Evolutionary conservation across 176 grass and related monocot species (phyloP), one percentile per base, ranked within the genome.

Genomic region (Juncus inflexus): DNA sequence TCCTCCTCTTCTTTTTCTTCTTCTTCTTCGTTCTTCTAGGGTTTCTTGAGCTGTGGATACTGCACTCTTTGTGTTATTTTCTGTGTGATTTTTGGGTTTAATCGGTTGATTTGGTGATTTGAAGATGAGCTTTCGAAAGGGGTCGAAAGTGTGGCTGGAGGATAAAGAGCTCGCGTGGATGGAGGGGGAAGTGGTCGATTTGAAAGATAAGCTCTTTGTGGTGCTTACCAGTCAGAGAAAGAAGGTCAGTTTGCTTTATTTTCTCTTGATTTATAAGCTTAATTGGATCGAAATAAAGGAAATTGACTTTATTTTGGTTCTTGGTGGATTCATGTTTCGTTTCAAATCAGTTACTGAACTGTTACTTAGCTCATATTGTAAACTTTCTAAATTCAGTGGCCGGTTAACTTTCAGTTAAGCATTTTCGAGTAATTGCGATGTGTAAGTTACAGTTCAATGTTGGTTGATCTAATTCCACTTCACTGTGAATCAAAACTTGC

Each of bases 141-240:
- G 94, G 43, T 89, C 78, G 58, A 97, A 89, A 77, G 94, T 92
- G 1, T 97, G 94, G 88, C 65, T 97, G 37, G 82, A 92, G 72
- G 94, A 97, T 78, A 91, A 84, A 78, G 88, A 84, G 55, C 76
- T 81, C 50, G 94, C 85, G 2, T 97, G 94, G 94, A 63, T 82
- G 67, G 88, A 97, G 81, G 94, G 84, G 28, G 94, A 92, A 81
- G 85, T 97, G 60, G 52, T 72, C 55, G 88, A 86, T 65, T 73
- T 64, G 43, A 84, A 52, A 73, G 83, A 84, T 10, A 75, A 75
- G 55, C 43, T 72, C 60, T 52, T 86, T 28, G 53, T 86, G 28
- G 94, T 89, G 40, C 58, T 84, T 15, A 84, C 94, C 6, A 64
- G 58, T 72, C 85, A 76, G 64, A 74, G 77, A 66, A 92, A 80